phyloP scores from a whole-genome alignment of 805 yeast genomes.

The Teunomyces tritomae region DNA sequence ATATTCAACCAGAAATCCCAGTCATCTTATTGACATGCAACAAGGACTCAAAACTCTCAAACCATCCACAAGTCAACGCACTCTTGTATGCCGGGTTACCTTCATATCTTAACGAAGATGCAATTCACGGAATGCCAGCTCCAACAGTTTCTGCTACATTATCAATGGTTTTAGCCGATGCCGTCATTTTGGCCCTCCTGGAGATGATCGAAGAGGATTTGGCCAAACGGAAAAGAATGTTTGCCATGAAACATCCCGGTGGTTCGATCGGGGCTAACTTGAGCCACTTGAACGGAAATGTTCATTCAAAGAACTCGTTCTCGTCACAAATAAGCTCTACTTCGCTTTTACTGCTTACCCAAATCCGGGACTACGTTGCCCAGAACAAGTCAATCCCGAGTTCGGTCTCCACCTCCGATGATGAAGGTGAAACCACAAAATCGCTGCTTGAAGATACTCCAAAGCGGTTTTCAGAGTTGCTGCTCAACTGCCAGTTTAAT shows the following conservation, averaged over 20 bases:
- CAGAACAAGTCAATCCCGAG: constrained; percentile 6
- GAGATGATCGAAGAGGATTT: constrained; percentile 63
- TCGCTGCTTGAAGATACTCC: not conserved
- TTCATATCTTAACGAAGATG: constrained; percentile 51
- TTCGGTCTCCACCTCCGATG: constrained; percentile 21
- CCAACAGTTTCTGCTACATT: constrained; percentile 85
- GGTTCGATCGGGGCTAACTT: constrained; percentile 75
- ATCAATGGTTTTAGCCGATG: constrained; percentile 73
- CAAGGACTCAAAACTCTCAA: constrained; percentile 53
- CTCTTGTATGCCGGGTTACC: constrained; percentile 66
- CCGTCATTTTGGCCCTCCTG: constrained; percentile 68
- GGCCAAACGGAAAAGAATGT: constrained; percentile 49
- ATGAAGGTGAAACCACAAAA: constrained; percentile 12
- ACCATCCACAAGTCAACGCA: constrained; percentile 47
- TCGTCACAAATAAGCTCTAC: constrained; percentile 13
- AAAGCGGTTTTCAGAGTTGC: not conserved
- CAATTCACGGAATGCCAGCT: constrained; percentile 76
- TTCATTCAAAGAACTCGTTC: constrained; percentile 8
- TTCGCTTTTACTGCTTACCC: constrained; percentile 11
- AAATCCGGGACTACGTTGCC: constrained; percentile 2
- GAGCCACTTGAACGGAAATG: constrained; percentile 32
- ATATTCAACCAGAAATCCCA: constrained; percentile 52
- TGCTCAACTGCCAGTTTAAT: not conserved
- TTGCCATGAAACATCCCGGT: constrained; percentile 82
- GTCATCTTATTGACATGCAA: constrained; percentile 64